Conservation (phyloP, 202 grass and related monocot genomes). For the Schoenoplectus tabernaemontani region DNA sequence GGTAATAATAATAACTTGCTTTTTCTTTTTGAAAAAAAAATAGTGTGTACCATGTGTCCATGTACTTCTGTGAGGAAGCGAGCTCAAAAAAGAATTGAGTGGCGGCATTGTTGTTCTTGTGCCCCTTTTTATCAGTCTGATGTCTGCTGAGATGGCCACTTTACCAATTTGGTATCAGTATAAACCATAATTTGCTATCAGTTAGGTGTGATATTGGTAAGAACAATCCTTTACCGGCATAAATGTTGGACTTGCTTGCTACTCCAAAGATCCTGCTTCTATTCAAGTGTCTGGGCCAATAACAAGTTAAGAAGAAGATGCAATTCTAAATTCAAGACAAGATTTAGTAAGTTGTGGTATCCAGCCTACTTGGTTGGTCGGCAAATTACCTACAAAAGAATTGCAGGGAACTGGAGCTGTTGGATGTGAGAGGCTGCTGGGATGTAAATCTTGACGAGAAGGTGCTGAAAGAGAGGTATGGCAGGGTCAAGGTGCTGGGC, state of each 20-base stretch:
- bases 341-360: not conserved
- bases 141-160: not conserved
- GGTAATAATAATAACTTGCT: not conserved
- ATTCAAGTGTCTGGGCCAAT: not conserved
- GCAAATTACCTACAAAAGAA: not conserved
- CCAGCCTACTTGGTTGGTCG: not conserved
- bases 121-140: not conserved
- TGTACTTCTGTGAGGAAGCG: not conserved
- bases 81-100: not conserved
- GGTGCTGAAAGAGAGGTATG: conserved; percentile 45
- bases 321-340: not conserved
- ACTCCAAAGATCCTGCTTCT: not conserved
- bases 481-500: conserved; percentile 53
- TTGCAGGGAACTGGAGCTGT: conserved; percentile 44
- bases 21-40: not conserved
- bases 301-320: not conserved
- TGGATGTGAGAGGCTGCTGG: conserved; percentile 93
- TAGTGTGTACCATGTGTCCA: not conserved
- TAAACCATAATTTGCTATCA: not conserved
- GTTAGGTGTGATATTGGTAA: not conserved
- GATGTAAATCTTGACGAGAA: conserved; percentile 63
- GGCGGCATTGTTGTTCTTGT: not conserved
- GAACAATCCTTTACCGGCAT: not conserved
- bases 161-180: not conserved
- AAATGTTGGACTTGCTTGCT: not conserved